phyloP scores from a whole-genome alignment of 1,284 basidiomycete species.

The Ustilago curta region DNA sequence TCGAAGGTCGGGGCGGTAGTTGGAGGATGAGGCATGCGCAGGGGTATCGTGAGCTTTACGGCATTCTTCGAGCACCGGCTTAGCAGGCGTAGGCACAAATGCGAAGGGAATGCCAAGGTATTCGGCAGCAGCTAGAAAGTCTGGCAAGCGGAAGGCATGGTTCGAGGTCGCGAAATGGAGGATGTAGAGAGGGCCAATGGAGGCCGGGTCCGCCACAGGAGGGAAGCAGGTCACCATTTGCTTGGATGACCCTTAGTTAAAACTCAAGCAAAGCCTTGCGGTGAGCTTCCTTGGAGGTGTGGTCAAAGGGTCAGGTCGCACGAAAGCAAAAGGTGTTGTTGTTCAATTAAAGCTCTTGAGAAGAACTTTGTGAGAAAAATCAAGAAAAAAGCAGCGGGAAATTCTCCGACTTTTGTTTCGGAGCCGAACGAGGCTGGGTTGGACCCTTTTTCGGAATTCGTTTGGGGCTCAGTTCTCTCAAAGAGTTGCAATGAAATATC shows the following conservation, averaged over 20 bases:
- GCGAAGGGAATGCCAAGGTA: slow-evolving; percentile 57
- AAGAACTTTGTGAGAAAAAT: slow-evolving; percentile 4
- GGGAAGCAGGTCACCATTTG: slow-evolving; percentile 35
- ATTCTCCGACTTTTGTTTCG: slow-evolving; percentile 22
- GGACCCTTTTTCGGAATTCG: slow-evolving; percentile 21
- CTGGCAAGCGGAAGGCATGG: slow-evolving; percentile 59
- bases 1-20: slow-evolving; percentile 43
- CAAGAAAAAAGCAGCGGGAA: slow-evolving; percentile 10
- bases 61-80: slow-evolving; percentile 34
- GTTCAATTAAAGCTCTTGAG: not conserved
- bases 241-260: not conserved
- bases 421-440: slow-evolving; percentile 9
- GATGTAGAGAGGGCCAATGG: slow-evolving; percentile 60
- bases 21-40: slow-evolving; percentile 31
- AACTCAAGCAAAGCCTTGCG: not conserved
- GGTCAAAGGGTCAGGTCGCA: not conserved
- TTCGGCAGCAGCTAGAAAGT: slow-evolving; percentile 58
- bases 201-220: slow-evolving; percentile 31
- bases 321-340: not conserved
- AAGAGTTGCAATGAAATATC: slow-evolving; percentile 51
- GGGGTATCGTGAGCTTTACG: slow-evolving; percentile 23
- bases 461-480: not conserved
- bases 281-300: not conserved
- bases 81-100: slow-evolving; percentile 56
- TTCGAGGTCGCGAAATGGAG: slow-evolving; percentile 62